Base-by-base conservation (phyloP, 2,329 filamentous ascomycete species). In the Apiospora marii region DNA sequence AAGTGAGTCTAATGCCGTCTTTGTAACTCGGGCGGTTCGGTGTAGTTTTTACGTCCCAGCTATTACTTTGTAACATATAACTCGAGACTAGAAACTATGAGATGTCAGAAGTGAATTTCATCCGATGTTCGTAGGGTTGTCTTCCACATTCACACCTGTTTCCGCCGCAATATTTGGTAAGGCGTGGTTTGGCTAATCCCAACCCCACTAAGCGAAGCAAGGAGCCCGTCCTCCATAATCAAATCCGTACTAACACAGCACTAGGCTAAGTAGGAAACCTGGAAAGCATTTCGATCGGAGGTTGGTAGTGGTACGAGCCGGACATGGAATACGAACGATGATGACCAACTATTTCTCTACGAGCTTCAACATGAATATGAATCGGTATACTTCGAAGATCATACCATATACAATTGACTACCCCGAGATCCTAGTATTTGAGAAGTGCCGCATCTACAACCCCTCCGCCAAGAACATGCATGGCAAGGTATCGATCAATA, bases 171-270 rank as follows among this genome's bases (percentile, higher is more conserved):
- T 64, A 10, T 64, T 64, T 12, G 34, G 34, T 41, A 64, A 64
- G 16, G 58, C 34, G 19, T 37, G 34, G 19, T 41, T 64, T 37
- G 58, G 58, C 34, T 8, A 64, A 64, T 24, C 34, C 58, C 58
- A 37, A 64, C 58, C 58, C 58, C 58, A 64, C 58, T n/a, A 64
- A 8, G 7, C n/a, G 22, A 49, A 49, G 46, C 8, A 61, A 58
- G 53, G 30, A 41, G 30, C 41, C n/a, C 3, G 24, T 24, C 19
- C 30, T 61, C 7, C 19, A n/a, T 4, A n/a, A 64, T 61, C 30
- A 37, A 37, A 37, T 30, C 30, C 53, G 53, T 37, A 37, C 30
- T 41, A 41, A 34, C 34, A 14, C n/a, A 19, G 53, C 19, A 37
- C 44, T 41, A 41, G n/a, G 19, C 46, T 46, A n/a, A n/a, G n/a